phyloP scores from a whole-genome alignment of 257 asterid species.

The Lavandula angustifolia region DNA sequence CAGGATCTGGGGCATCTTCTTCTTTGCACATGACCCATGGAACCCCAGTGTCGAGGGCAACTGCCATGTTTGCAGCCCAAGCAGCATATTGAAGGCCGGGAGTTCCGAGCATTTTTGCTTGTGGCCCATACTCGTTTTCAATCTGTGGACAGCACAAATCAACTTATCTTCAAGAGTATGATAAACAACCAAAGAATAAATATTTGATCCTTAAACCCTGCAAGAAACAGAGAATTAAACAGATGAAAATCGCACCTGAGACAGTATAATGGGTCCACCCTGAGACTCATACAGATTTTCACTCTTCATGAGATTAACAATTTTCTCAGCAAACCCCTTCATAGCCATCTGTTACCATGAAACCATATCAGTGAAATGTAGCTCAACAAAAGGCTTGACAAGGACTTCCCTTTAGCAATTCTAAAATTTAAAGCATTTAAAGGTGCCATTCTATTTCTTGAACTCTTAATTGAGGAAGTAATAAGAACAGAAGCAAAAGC shows the following conservation, averaged over 20 bases:
- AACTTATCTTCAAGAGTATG: neutral
- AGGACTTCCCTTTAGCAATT: slow-evolving; percentile 4
- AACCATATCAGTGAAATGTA: slow-evolving; percentile 19
- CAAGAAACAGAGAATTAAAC: slow-evolving; percentile 11
- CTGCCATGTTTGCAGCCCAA: slow-evolving; percentile 81
- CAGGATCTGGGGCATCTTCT: slow-evolving; percentile 89
- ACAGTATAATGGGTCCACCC: slow-evolving; percentile 91
- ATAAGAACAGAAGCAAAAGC: slow-evolving; percentile 12
- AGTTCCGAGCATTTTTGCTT: slow-evolving; percentile 52
- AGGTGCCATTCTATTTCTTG: slow-evolving; percentile 4
- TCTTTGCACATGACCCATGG: slow-evolving; percentile 87
- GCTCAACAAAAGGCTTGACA: slow-evolving; percentile 2
- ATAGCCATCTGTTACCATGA: slow-evolving; percentile 67
- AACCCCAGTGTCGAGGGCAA: slow-evolving; percentile 59
- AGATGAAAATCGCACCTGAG: slow-evolving; percentile 57
- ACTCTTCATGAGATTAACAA: slow-evolving; percentile 77
- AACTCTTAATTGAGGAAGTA: neutral
- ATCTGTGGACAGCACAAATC: slow-evolving; percentile 41
- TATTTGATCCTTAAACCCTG: neutral
- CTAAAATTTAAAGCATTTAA: neutral
- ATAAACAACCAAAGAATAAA: slow-evolving; percentile 4
- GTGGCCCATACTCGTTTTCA: slow-evolving; percentile 73
- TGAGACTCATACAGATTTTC: slow-evolving; percentile 69
- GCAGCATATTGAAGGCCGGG: slow-evolving; percentile 48
- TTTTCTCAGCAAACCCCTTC: slow-evolving; percentile 77